Evolutionary conservation across 805 yeast species (phyloP), one percentile per base, ranked within the genome.

Genomic region (Saccharomyces cerevisiae): DNA sequence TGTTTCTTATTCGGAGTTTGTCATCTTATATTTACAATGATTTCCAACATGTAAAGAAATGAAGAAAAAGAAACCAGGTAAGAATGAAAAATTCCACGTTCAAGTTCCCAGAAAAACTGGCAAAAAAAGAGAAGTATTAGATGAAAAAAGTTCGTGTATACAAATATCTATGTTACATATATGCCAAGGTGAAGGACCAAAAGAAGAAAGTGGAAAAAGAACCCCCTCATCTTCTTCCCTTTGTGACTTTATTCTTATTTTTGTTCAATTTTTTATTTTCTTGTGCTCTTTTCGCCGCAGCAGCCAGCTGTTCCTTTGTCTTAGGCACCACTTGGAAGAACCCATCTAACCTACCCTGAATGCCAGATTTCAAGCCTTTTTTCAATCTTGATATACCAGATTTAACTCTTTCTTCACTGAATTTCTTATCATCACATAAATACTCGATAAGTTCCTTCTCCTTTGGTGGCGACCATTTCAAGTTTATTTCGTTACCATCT

Each of bases 381-480:
- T 82, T 80, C 62, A 94, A 77, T 69, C 92, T 85, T 46, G 82
- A 88, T 5, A 91, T 91, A 41, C 97, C 99, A 55, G 85, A 79
- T 61, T 84, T 82, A 17, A 94, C 89, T 67, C 99, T 79, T 51
- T 92, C 97, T 66, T 94, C 99, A 58, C 84, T 86, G 70, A 94
- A 94, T 0, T 96, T 96, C 67, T 92, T 91, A 56, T 89, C 86
- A 51, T 77, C 80, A 32, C 89, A 96, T 84, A 94, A 80, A 61
- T 80, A 92, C 46, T 89, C 82, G 21, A 91, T 76, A 52, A 94
- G 76, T 1, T 88, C 97, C 6, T 87, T 92, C 47, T 85, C 80
- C 64, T 94, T 87, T 0, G 99, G 99, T 56, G 86, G 91, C 2
- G 68, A 71, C 98, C 98, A 94, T 68, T 90, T 89, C 63, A 94